Evolutionary conservation across 129 eudicot genomes (phyloP), one percentile per base, ranked within the genome.

Genomic region (Flaveria brownii): DNA sequence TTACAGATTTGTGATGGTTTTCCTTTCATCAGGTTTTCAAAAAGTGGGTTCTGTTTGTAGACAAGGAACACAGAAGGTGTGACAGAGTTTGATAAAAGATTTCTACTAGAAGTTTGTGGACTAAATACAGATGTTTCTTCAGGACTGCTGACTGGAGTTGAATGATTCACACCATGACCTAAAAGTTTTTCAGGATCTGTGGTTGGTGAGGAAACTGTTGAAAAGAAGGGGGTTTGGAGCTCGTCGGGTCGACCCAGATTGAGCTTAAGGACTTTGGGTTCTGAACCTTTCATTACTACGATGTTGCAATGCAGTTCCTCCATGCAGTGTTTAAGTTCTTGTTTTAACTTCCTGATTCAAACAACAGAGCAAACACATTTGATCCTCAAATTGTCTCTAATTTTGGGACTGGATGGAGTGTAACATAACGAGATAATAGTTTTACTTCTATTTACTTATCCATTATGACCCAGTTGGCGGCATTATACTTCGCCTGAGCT

Each of bases 111-210:
- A 15, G 91, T 68, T 84, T 83, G 85, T 61, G 90, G 83, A 84
- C 45, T 70, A 64, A 89, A 88, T 55, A 85, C 79, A 69, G 79
- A 72, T 69, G 92, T 83, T 71, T 87, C 86, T 77, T 93, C 98
- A n/a, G 97, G 97, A 79, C 98, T 93, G 85, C 91, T 90, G 4
- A 86, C 87, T 16, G 97, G 98, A 75, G 98, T 90, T n/a, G 96
- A 86, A 79, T 90, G 88, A 73, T 84, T 93, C 82, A 85, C 70
- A 50, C 86, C 90, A 74, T 84, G 78, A 49, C 82, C 85, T 7
- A 76, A 88, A 9, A 75, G 70, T 49, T 82, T 82, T 57, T 52
- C 87, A 65, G 81, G 79, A 73, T 86, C 87, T 5, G 47, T 30
- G 54, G 69, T 82, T 20, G 97, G 97, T 0, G 97, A 90, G 42